phyloP scores from a whole-genome alignment of 306 rosid species.

The Begonia masoniana region DNA sequence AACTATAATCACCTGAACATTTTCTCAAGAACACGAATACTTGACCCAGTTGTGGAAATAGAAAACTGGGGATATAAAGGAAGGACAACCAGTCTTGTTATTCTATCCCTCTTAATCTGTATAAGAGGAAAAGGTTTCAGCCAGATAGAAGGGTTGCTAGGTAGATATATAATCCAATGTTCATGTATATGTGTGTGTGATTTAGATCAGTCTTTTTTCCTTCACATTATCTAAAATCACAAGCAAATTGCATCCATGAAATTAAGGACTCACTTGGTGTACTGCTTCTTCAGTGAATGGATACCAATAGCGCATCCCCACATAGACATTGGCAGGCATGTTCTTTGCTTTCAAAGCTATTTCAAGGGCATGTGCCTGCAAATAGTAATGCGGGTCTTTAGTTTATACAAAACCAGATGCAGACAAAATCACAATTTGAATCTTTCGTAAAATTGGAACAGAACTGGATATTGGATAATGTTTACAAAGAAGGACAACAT shows the following conservation, averaged over 20 bases:
- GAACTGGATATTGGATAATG: not conserved
- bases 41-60: slow-evolving; percentile 99
- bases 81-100: slow-evolving; percentile 91
- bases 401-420: not conserved
- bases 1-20: slow-evolving; percentile 44
- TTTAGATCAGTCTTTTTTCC: too few relatives aligned
- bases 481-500: not conserved
- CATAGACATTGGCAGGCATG: slow-evolving; percentile 60
- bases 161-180: too few relatives aligned
- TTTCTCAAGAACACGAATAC: slow-evolving; percentile 71
- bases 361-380: slow-evolving; percentile 81
- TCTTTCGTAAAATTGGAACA: not conserved
- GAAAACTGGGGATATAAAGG: slow-evolving; percentile 97
- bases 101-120: slow-evolving; percentile 81
- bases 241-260: slow-evolving; percentile 4
- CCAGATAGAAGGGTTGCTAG: too few relatives aligned
- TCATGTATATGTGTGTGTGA: too few relatives aligned
- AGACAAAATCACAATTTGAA: not conserved
- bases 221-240: not conserved
- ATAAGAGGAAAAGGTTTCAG: not conserved
- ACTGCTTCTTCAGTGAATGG: slow-evolving; percentile 99
- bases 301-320: slow-evolving; percentile 97
- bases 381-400: slow-evolving; percentile 7
- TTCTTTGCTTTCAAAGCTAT: slow-evolving; percentile 72
- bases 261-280: slow-evolving; percentile 48